These are phyloP conservation scores for Castanea sativa DNA, from an alignment of 306 rosid genomes.

Conservation along the genomic window DNA sequence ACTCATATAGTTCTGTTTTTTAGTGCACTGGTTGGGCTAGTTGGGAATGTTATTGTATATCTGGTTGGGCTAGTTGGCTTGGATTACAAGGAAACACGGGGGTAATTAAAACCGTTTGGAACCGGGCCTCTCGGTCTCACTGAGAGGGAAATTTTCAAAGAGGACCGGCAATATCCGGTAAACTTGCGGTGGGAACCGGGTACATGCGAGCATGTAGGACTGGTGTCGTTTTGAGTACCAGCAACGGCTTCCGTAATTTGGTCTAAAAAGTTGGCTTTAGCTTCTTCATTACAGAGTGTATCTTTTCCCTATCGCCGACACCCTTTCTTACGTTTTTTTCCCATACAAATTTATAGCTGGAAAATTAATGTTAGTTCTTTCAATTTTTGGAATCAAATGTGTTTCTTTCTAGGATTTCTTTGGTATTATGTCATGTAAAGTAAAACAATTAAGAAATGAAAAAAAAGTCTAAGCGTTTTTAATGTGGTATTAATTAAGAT, in stretches of 20 bases:
- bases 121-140: neutral
- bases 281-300: neutral
- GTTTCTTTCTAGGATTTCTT: too few relatives aligned
- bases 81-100: neutral
- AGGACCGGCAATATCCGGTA: slow-evolving; percentile 24
- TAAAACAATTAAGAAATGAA: too few relatives aligned
- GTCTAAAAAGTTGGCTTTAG: slow-evolving; percentile 13
- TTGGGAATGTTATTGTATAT: too few relatives aligned
- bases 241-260: slow-evolving; percentile 32
- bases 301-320: neutral
- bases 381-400: too few relatives aligned
- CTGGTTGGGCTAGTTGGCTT: neutral
- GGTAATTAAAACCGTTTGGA: neutral
- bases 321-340: neutral
- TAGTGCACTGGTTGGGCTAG: too few relatives aligned
- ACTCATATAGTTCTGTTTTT: too few relatives aligned
- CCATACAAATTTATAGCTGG: neutral
- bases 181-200: slow-evolving; percentile 23
- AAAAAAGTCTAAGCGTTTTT: too few relatives aligned
- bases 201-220: slow-evolving; percentile 37
- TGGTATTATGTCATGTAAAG: too few relatives aligned
- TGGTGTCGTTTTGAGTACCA: slow-evolving; percentile 28
- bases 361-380: neutral
- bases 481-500: too few relatives aligned
- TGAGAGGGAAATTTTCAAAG: neutral